These are phyloP conservation scores for Sclerotinia glacialis DNA, from an alignment of 2,329 filamentous ascomycete genomes.

Conservation along the genomic window DNA sequence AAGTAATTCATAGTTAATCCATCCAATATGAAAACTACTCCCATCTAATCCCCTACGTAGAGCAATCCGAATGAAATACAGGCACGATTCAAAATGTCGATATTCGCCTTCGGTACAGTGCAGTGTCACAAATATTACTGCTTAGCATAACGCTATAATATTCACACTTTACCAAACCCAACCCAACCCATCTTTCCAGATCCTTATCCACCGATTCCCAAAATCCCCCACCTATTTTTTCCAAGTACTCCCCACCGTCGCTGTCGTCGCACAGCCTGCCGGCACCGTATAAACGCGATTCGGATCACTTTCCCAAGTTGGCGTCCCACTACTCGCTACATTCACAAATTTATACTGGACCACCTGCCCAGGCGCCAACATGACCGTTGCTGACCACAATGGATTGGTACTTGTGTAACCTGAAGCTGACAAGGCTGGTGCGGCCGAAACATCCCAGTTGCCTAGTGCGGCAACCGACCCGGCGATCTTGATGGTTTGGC, in stretches of 20 bases:
- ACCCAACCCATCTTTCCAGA: too few species aligned
- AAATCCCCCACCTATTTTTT: neutral
- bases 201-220: too few species aligned
- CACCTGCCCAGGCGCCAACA: slow-evolving; percentile 52
- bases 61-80: too few species aligned
- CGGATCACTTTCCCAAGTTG: slow-evolving; percentile 62
- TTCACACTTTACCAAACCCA: too few species aligned
- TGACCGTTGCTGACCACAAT: slow-evolving; percentile 58
- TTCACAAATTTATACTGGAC: slow-evolving; percentile 70
- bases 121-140: too few species aligned
- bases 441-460: slow-evolving; percentile 56
- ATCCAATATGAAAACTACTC: too few species aligned
- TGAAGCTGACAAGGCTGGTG: slow-evolving; percentile 56
- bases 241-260: slow-evolving; percentile 31
- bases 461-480: slow-evolving; percentile 60
- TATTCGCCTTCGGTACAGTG: too few species aligned
- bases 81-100: too few species aligned
- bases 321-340: slow-evolving; percentile 50
- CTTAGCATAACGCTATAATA: too few species aligned
- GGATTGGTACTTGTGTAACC: slow-evolving; percentile 59
- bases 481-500: slow-evolving; percentile 63
- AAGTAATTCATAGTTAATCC: too few species aligned
- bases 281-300: slow-evolving; percentile 37
- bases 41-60: too few species aligned
- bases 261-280: slow-evolving; percentile 29